These are phyloP conservation scores for Xylaria sp. DNA, from an alignment of 2,329 filamentous ascomycete species.

Conservation along the genomic window DNA sequence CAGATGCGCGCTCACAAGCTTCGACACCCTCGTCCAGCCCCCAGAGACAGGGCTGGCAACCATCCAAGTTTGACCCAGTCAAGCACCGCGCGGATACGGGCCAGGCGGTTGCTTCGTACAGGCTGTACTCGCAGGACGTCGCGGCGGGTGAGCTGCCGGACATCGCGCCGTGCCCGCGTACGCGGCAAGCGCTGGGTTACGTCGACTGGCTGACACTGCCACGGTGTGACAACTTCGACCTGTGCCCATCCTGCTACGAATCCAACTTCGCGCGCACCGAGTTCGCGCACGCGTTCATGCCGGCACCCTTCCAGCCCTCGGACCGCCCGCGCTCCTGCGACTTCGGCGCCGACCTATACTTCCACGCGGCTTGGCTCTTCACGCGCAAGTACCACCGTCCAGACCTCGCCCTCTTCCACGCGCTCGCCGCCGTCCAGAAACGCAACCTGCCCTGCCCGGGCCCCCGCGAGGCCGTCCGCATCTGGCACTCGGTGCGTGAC, in stretches of 20 bases:
- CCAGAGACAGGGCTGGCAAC: conserved; percentile 47
- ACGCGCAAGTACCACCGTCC: conserved; percentile 70
- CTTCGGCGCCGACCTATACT: conserved; percentile 78
- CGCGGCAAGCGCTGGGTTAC: conserved; percentile 61
- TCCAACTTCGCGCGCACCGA: conserved; percentile 68
- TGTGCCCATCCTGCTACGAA: conserved; percentile 81
- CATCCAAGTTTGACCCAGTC: conserved; percentile 47
- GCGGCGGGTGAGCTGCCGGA: conserved; percentile 46
- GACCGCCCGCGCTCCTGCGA: conserved; percentile 70
- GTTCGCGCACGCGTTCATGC: conserved; percentile 69
- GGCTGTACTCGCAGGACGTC: conserved; percentile 58
- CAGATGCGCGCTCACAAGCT: conserved; percentile 26
- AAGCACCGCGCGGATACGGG: conserved; percentile 3
- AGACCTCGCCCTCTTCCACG: conserved; percentile 70
- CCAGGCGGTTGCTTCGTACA: conserved; percentile 49
- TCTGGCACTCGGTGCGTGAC: conserved; percentile 78
- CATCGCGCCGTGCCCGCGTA: conserved; percentile 72
- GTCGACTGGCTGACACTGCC: conserved; percentile 82
- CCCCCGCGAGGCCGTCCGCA: conserved; percentile 55
- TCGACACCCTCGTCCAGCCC: conserved; percentile 28
- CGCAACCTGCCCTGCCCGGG: conserved; percentile 62
- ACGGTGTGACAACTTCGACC: conserved; percentile 70
- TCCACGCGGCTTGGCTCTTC: conserved; percentile 81
- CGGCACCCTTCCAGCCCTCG: conserved; percentile 59
- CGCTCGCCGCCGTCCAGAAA: conserved; percentile 65